phyloP scores from a whole-genome alignment of 2,329 filamentous ascomycete species.

The Scorias spongiosa region DNA sequence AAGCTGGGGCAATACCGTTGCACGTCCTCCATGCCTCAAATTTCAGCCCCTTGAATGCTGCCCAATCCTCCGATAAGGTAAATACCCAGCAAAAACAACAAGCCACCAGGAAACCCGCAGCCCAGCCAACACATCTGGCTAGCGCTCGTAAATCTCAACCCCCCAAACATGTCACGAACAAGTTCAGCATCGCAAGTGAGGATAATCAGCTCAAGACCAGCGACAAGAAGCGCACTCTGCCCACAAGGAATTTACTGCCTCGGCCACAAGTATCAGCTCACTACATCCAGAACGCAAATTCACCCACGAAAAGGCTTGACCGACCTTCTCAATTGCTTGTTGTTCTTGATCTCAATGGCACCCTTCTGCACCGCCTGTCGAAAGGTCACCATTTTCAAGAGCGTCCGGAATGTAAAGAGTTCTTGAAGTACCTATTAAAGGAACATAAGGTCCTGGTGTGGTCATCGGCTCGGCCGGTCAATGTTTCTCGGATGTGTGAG shows the following conservation, averaged over 20 bases:
- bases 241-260: not conserved
- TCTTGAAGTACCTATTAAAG: constrained; percentile 58
- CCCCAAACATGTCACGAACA: too few relatives aligned
- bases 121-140: too few relatives aligned
- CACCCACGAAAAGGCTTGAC: constrained; percentile 1
- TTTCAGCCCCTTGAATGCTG: too few relatives aligned
- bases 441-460: constrained; percentile 75
- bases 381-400: constrained; percentile 23
- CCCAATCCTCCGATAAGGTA: too few relatives aligned
- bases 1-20: too few relatives aligned
- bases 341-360: constrained; percentile 87
- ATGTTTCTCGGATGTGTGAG: constrained; percentile 53
- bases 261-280: not conserved
- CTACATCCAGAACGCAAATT: not conserved
- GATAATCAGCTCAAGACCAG: too few relatives aligned
- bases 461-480: constrained; percentile 67
- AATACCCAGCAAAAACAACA: too few relatives aligned
- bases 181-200: too few relatives aligned
- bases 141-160: too few relatives aligned
- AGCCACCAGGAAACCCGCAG: too few relatives aligned
- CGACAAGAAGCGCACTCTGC: too few relatives aligned
- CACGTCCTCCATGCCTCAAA: too few relatives aligned
- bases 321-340: constrained; percentile 45
- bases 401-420: constrained; percentile 52
- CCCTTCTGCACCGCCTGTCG: constrained; percentile 58